Conservation (phyloP, 2,329 filamentous ascomycete species). For the Colletotrichum sp. region DNA sequence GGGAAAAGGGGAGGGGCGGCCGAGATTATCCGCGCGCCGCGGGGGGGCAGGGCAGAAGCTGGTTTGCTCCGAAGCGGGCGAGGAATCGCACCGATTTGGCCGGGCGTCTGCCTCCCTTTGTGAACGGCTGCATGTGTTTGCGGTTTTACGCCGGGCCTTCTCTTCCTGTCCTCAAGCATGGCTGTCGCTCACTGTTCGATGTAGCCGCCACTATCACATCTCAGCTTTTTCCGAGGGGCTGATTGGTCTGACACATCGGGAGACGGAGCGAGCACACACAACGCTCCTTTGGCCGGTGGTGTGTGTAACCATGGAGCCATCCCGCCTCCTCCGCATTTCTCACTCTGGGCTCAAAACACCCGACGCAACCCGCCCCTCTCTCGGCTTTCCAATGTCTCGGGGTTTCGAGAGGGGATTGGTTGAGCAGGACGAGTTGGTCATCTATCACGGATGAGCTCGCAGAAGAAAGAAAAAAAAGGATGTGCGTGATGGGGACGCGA, state of each 20-base stretch:
- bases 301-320: neutral
- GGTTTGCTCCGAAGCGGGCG: neutral
- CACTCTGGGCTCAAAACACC: neutral
- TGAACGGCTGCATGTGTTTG: neutral
- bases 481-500: neutral
- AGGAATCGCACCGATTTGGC: conserved; percentile 22
- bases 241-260: conserved; percentile 13
- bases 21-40: neutral
- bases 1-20: neutral
- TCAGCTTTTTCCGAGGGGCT: neutral
- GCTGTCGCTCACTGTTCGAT: neutral
- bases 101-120: neutral
- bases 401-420: neutral
- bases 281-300: neutral
- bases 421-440: neutral
- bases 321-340: neutral
- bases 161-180: neutral
- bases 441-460: neutral
- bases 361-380: conserved; percentile 16
- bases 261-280: neutral
- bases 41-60: neutral
- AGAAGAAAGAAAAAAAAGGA: neutral
- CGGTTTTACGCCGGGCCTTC: neutral
- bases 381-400: neutral
- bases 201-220: neutral